Base-by-base conservation (phyloP, 257 asterid species). In the Nicotiana paniculata region DNA sequence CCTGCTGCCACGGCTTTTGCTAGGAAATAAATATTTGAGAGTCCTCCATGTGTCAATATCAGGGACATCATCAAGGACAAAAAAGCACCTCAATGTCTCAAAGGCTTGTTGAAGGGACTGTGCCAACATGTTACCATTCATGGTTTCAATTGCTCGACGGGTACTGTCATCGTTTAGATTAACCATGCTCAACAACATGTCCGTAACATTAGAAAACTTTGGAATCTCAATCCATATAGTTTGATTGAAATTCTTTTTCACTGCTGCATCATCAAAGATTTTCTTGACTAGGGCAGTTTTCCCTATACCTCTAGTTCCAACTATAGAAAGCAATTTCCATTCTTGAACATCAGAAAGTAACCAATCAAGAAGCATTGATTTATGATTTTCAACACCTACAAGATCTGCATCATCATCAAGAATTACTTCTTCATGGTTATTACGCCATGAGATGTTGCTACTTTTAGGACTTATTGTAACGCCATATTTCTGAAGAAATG, bases 241-340 rank as follows among this genome's bases (percentile, higher is more conserved):
- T 9, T 0, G 12, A 6, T 33, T 53, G 72, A 87, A 85, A 18
- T 43, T 72, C 55, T 76, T 83, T 26, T 15, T 81, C 24, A 85
- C 80, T 6, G 43, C 21, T 1, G 59, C 64, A 82, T 85, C 88
- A 77, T 85, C 85, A 17, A 35, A 86, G 8, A 88, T 63, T 61
- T 82, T 79, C 78, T 82, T 83, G 3, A 82, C 82, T 9, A 83
- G 65, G 17, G 90, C 82, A 10, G 90, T 83, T 55, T 85, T 88
- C 79, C 89, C 89, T 24, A 85, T 24, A 6, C 90, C 89, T 78
- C 77, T 84, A 67, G 81, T 75, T 63, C 90, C 90, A 39, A 83
- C 84, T 33, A 85, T 74, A 28, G 85, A 81, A n/a, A 65, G 62
- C 70, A 83, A 83, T 65, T 68, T 81, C 82, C 83, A 81, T 0